Evolutionary conservation across 139 green algal genomes (phyloP).

Genomic region (Chlamydomonas incerta): DNA sequence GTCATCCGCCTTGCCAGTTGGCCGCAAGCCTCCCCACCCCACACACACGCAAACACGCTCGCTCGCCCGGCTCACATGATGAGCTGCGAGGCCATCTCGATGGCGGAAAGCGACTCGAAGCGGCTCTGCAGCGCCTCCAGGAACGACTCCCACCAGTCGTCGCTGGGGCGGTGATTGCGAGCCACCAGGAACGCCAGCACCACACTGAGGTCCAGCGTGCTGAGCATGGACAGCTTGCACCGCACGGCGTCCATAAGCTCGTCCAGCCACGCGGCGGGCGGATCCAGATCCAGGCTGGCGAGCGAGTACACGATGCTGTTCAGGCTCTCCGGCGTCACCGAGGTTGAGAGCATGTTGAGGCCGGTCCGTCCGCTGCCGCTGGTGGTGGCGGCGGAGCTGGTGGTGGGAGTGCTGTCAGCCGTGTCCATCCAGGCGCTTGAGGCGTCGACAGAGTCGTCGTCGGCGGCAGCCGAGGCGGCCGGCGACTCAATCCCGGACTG

Average conservation of each 20-base stretch:
- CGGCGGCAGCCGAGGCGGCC: not conserved
- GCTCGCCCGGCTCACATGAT: not conserved
- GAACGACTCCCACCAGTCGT: slow-evolving; percentile 42
- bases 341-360: not conserved
- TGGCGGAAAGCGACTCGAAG: slow-evolving; percentile 6
- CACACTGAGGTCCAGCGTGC: slow-evolving; percentile 23
- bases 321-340: slow-evolving; percentile 6
- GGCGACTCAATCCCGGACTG: not conserved
- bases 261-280: slow-evolving; percentile 11
- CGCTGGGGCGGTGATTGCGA: slow-evolving; percentile 20
- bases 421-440: too few relatives aligned
- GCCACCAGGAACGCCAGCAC: slow-evolving; percentile 38
- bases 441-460: not conserved
- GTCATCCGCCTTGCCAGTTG: too few relatives aligned
- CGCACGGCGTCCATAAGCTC: slow-evolving; percentile 32
- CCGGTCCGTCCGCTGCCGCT: too few relatives aligned
- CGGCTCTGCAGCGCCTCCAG: slow-evolving; percentile 23
- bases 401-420: too few relatives aligned
- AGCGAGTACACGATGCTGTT: slow-evolving; percentile 31
- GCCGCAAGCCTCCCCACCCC: too few relatives aligned
- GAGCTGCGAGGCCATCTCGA: slow-evolving; percentile 14
- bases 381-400: not conserved
- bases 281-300: slow-evolving; percentile 15
- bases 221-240: slow-evolving; percentile 24
- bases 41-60: too few relatives aligned